Conservation (phyloP, 2,329 filamentous ascomycete species). For the Colletotrichum liriopes region DNA sequence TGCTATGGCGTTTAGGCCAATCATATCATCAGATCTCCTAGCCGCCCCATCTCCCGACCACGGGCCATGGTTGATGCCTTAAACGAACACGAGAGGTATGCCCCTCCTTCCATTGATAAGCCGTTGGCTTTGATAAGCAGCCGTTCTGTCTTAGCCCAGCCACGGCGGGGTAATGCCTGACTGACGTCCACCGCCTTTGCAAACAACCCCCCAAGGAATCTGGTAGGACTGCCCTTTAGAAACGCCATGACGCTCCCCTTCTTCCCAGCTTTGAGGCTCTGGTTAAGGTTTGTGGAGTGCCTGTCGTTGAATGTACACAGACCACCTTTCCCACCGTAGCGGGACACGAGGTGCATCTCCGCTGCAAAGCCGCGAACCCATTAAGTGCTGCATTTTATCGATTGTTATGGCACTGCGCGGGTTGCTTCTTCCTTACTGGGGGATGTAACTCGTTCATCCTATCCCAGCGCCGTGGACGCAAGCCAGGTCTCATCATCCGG, state of each 20-base stretch:
- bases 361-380: background rate
- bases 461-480: background rate
- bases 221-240: background rate
- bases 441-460: background rate
- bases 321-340: slow-evolving; percentile 5
- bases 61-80: background rate
- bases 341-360: slow-evolving; percentile 11
- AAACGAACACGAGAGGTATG: slow-evolving; percentile 33
- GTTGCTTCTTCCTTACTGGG: background rate
- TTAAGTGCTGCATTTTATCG: background rate
- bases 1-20: slow-evolving; percentile 14
- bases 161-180: slow-evolving; percentile 26
- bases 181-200: slow-evolving; percentile 9
- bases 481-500: background rate
- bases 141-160: background rate
- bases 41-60: background rate
- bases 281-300: slow-evolving; percentile 39
- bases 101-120: slow-evolving; percentile 1
- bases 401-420: background rate
- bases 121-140: slow-evolving; percentile 12
- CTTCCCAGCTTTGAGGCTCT: slow-evolving; percentile 34
- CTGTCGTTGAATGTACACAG: slow-evolving; percentile 28
- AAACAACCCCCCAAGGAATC: background rate
- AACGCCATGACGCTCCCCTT: slow-evolving; percentile 1
- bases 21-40: slow-evolving; percentile 8